Evolutionary conservation across 768 basidiomycete genomes (phyloP).

Genomic region (Tephrocybe sp.): DNA sequence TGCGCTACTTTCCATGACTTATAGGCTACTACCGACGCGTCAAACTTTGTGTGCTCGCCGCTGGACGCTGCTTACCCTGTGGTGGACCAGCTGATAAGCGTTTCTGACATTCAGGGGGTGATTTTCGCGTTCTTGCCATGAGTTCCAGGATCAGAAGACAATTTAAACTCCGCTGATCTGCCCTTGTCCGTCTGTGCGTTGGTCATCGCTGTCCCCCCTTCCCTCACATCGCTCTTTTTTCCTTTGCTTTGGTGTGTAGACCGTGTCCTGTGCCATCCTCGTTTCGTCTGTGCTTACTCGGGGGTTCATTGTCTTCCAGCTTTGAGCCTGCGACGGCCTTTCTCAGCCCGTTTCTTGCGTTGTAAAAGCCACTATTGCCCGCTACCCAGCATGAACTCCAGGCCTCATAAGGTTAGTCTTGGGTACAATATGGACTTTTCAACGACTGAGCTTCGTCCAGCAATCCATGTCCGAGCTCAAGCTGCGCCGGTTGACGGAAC

Average conservation of each 20-base stretch:
- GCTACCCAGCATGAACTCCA: slow-evolving; percentile 58
- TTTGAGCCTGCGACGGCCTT: slow-evolving; percentile 18
- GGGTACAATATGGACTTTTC: slow-evolving; percentile 10
- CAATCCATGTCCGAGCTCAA: slow-evolving; percentile 99
- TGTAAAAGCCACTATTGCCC: slow-evolving; percentile 20
- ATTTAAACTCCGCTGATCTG: slow-evolving; percentile 46
- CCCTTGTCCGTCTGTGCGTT: slow-evolving; percentile 13
- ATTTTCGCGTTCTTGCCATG: slow-evolving; percentile 14
- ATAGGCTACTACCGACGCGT: slow-evolving; percentile 8
- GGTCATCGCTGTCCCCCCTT: slow-evolving; percentile 17
- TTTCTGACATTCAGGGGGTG: slow-evolving; percentile 9
- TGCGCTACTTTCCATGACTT: slow-evolving; percentile 3
- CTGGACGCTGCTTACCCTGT: not conserved
- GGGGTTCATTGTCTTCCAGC: not conserved
- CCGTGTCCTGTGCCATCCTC: not conserved
- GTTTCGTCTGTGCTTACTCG: not conserved
- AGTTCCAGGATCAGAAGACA: slow-evolving; percentile 16
- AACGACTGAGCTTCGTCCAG: slow-evolving; percentile 26
- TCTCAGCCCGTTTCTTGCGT: slow-evolving; percentile 17
- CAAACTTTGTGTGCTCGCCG: not conserved
- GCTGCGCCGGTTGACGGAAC: slow-evolving; percentile 89
- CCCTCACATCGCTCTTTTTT: slow-evolving; percentile 22
- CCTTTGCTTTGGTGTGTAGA: slow-evolving; percentile 13
- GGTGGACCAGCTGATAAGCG: not conserved
- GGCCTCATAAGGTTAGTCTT: slow-evolving; percentile 64